Base-by-base conservation (phyloP, 805 yeast genomes). In the Isabelozyma rhagii region DNA sequence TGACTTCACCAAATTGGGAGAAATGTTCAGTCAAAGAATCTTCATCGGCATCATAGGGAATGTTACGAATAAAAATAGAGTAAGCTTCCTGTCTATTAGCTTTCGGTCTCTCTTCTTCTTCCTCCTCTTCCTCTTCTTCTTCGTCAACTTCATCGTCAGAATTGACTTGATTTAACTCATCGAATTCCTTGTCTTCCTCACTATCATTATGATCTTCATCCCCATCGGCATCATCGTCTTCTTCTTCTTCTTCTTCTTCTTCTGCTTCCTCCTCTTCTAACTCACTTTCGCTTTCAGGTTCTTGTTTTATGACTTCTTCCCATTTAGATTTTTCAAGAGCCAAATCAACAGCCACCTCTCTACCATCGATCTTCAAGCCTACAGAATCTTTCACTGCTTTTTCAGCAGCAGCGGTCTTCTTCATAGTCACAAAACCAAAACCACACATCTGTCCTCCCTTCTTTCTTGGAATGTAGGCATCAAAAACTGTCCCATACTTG, bases 371-470 rank as follows among this genome's bases (percentile, higher is more conserved):
- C 67, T 89, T 83, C 63, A 92, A 69, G 7, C 87, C 96, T 46
- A 75, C 79, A 18, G 84, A 75, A 34, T 79, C 90, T 58, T 88
- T 88, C 36, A 92, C 83, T 1, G 97, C 98, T 49, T 73, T 77
- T 57, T 82, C 85, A 45, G 99, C 98, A 54, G 85, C 82, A 28
- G 81, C 70, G 53, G 83, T 77, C 60, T 86, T 89, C 61, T 83
- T 83, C 96, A 94, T 87, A 0, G 94, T 87, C 8, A 94, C 91
- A 67, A 94, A 94, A 0, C 91, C 99, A 78, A 93, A 94, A 9
- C 99, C 99, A 52, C 86, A 74, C 94, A 94, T 87, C 64, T 81
- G 84, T 13, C 97, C 97, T 45, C 90, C 96, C 44, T 80, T 78
- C 62, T 88, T 89, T 60, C 89, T 82, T 44, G 99, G 99, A 56